Percentiles rank a stretch among this genome's conserved stretches.
These are phyloP conservation scores for Gryganskiella cystojenkinii DNA, from an alignment of 192 early-diverging fungal genomes.

Conservation along the genomic window DNA sequence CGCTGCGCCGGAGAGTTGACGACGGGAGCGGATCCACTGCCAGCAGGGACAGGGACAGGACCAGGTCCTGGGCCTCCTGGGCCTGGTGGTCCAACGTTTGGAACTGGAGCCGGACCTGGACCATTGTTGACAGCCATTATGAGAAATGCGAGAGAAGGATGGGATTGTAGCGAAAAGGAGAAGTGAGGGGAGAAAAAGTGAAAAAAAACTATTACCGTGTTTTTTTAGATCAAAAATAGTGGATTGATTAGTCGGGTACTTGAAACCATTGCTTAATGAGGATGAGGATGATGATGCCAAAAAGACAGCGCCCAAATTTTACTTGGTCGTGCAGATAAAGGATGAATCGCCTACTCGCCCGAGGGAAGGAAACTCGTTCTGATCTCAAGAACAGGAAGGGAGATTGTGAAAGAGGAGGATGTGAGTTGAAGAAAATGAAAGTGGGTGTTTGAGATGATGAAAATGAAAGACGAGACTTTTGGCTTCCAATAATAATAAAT, in stretches of 20 bases:
- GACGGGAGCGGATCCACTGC: constrained; percentile 5
- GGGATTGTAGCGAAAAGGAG: too few relatives aligned
- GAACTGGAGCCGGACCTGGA: constrained; percentile 17
- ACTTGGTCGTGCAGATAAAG: too few relatives aligned
- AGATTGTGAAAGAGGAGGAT: not conserved
- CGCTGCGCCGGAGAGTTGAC: constrained; percentile 54
- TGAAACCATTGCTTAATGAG: not conserved
- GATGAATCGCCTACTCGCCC: too few relatives aligned
- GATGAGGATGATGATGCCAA: not conserved
- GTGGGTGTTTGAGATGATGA: too few relatives aligned
- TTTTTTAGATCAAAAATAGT: too few relatives aligned
- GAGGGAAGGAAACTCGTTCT: too few relatives aligned
- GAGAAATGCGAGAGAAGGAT: not conserved
- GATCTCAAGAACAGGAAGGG: not conserved
- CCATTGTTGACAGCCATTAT: constrained; percentile 28
- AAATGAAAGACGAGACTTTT: too few relatives aligned
- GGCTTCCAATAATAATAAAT: too few relatives aligned
- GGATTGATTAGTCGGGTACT: too few relatives aligned
- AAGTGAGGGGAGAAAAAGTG: not conserved
- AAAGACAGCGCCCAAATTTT: too few relatives aligned
- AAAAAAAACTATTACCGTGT: too few relatives aligned
- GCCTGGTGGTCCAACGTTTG: constrained; percentile 4
- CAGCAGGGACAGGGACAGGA: constrained; percentile 1
- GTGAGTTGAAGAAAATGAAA: constrained; percentile 4
- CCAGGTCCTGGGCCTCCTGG: constrained; percentile 14